phyloP scores from a whole-genome alignment of 306 rosid genomes.

The Lupinus albus region DNA sequence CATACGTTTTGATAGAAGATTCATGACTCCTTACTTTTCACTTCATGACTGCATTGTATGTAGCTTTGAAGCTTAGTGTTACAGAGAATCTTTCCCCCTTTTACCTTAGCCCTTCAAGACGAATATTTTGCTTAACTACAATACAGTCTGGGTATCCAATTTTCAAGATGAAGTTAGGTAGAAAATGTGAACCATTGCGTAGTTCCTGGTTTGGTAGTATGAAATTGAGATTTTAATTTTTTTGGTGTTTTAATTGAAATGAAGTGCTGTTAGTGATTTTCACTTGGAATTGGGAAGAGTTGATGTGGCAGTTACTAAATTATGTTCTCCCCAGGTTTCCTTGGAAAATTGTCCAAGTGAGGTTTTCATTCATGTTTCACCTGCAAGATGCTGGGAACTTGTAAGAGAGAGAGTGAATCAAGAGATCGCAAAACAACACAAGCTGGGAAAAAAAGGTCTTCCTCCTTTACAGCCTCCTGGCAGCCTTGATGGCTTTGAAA shows the following conservation, averaged over 20 bases:
- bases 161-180: not conserved
- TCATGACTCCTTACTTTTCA: constrained; percentile 30
- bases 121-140: constrained; percentile 14
- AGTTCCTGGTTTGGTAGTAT: constrained; percentile 31
- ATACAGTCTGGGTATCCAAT: constrained; percentile 27
- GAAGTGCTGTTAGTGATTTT: constrained; percentile 5
- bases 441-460: constrained; percentile 71
- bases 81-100: not conserved
- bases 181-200: constrained; percentile 14
- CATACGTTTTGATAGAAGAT: constrained; percentile 27
- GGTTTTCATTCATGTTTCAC: constrained; percentile 80
- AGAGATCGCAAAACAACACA: constrained; percentile 87
- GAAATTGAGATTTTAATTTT: constrained; percentile 5
- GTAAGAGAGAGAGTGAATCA: constrained; percentile 93
- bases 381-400: constrained; percentile 87
- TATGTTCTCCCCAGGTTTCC: constrained; percentile 59
- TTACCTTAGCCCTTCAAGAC: constrained; percentile 3
- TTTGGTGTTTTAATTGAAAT: constrained; percentile 15
- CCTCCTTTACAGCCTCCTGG: constrained; percentile 99
- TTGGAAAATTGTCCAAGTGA: constrained; percentile 76
- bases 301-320: constrained; percentile 19
- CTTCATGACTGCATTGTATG: constrained; percentile 17
- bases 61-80: not conserved
- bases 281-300: constrained; percentile 31
- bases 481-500: constrained; percentile 95